Evolutionary conservation across 495 filamentous ascomycete species (phyloP), one percentile per base, ranked within the genome.

Genomic region (Neurospora intermedia): DNA sequence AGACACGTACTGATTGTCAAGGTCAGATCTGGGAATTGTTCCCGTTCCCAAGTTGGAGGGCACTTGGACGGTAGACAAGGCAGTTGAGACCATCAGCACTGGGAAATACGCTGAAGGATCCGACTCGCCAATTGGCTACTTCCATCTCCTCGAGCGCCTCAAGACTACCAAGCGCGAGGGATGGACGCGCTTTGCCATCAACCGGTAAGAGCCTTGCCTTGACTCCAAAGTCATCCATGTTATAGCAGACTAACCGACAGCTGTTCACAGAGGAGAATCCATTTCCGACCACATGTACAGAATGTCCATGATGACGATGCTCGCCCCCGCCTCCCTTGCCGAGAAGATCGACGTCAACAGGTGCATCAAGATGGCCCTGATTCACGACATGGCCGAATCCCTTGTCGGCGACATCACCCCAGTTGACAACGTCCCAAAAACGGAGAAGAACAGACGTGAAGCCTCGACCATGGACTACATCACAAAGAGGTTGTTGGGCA

Each of bases 231-330:
- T 8, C 3, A 0, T 45, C 43, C 15, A 11, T 9, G 66, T 54
- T 23, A 11, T 38, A 48, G 69, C n/a, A 11, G 18, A 7, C 73
- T 78, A 48, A 77, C 70, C 70, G 41, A 39, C 71, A 39, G 39
- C 70, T 75, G 45, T 73, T 9, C 66, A 41, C 69, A 83, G 81
- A 31, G 86, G 86, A 74, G 96, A 99, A 82, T 96, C 92, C 1
- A 97, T 99, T 81, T 88, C 93, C 38, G 96, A 99, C 83, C 96
- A 99, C 85, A 99, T 99, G 96, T 98, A 99, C 83, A 93, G 96
- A 79, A 99, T 99, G 96, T 93, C 94, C 69, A 89, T 99, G 78
- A 93, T 98, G 83, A 93, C 92, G 43, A 92, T 99, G 89, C 87
- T 98, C 70, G 94, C 93, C n/a, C 96, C 96, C 20, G 83, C 91